Evolutionary conservation across 305 asterid species (phyloP).

Genomic region (Solanum hybrid): DNA sequence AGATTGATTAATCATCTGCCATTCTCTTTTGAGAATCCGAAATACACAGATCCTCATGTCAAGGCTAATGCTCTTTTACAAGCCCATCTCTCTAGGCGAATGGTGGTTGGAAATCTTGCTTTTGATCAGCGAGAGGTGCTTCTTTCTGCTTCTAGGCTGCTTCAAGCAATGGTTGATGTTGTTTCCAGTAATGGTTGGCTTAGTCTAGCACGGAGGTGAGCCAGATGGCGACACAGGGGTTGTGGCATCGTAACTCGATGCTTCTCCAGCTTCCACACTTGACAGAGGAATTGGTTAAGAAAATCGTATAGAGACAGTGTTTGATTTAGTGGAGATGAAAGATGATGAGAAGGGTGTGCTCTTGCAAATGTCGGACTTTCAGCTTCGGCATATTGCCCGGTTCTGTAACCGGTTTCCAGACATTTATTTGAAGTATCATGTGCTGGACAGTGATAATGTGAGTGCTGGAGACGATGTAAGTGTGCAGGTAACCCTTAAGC

Average conservation of each 20-base stretch:
- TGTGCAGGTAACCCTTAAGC: conserved; percentile 60
- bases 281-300: conserved; percentile 76
- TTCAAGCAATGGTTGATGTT: conserved; percentile 97
- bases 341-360: conserved; percentile 83
- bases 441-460: conserved; percentile 35
- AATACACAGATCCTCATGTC: conserved; percentile 61
- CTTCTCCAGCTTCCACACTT: conserved; percentile 95
- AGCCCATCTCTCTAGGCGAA: conserved; percentile 78
- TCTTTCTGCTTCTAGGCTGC: conserved; percentile 60
- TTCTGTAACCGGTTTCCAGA: conserved; percentile 84
- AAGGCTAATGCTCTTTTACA: conserved; percentile 89
- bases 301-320: conserved; percentile 66
- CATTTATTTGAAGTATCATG: conserved; percentile 64
- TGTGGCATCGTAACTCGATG: conserved; percentile 93
- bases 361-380: conserved; percentile 69
- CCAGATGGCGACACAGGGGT: conserved; percentile 92
- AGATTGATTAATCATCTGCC: conserved; percentile 71
- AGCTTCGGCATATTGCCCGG: conserved; percentile 71
- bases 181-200: conserved; percentile 93
- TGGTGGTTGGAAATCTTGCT: conserved; percentile 63
- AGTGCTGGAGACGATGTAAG: conserved; percentile 41
- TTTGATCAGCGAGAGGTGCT: conserved; percentile 84
- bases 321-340: conserved; percentile 85
- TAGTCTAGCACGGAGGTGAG: conserved; percentile 83
- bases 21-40: conserved; percentile 72